A percentile compares a stretch with the other conserved stretches of the same genome.
phyloP scores from a whole-genome alignment of 2,329 filamentous ascomycete genomes.

The Colletotrichum neosansevieriae region DNA sequence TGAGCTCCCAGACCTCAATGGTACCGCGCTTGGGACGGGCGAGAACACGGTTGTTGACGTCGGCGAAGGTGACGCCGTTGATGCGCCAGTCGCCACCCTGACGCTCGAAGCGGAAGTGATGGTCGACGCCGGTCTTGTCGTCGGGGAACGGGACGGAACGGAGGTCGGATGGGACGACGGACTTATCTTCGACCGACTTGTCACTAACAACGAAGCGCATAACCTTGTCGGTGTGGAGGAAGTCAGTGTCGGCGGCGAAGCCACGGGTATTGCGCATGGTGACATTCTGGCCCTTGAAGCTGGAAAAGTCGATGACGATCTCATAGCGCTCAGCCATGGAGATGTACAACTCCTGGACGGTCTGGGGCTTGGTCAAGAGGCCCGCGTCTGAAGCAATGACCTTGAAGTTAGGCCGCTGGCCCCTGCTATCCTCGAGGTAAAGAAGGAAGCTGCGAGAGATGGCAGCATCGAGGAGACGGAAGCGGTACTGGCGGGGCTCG shows the following conservation, averaged over 20 bases:
- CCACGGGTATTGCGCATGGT: conserved; percentile 57
- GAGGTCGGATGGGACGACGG: conserved; percentile 42
- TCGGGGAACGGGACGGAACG: conserved; percentile 38
- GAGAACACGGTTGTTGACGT: conserved; percentile 56
- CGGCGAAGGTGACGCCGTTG: conserved; percentile 56
- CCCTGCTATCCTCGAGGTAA: conserved; percentile 49
- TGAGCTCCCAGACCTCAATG: conserved; percentile 57
- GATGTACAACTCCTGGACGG: conserved; percentile 55
- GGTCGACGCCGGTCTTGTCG: conserved; percentile 35
- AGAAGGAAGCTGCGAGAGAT: conserved; percentile 57
- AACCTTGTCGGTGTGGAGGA: conserved; percentile 57
- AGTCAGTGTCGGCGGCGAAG: conserved; percentile 57
- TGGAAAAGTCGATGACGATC: conserved; percentile 62
- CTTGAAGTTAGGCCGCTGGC: conserved; percentile 53
- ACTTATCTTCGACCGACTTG: conserved; percentile 46
- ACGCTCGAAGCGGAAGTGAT: conserved; percentile 40
- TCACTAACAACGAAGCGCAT: conserved; percentile 58
- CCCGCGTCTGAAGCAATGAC: conserved; percentile 64
- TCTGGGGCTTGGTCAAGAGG: conserved; percentile 56
- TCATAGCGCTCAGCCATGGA: conserved; percentile 67
- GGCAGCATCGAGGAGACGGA: conserved; percentile 60
- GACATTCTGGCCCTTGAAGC: conserved; percentile 61
- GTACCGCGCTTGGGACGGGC: conserved; percentile 55
- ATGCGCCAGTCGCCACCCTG: conserved; percentile 51
- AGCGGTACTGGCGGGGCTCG: conserved; percentile 66